These are phyloP conservation scores for Spergularia marina DNA, from an alignment of 148 eudicot genomes.

Conservation along the genomic window DNA sequence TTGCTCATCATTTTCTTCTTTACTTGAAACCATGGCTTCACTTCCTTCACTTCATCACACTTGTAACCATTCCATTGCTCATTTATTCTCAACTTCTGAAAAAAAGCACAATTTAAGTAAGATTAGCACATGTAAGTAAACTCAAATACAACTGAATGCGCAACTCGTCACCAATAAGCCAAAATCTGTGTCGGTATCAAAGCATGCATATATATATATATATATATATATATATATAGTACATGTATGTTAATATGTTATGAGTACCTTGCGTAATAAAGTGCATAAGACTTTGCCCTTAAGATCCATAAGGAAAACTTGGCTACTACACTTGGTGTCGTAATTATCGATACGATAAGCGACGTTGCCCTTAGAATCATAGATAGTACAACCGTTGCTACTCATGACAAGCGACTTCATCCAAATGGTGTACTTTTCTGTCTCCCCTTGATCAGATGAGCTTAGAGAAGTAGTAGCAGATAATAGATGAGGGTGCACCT, in stretches of 20 bases:
- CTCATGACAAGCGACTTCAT: slow-evolving; percentile 72
- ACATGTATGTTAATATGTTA: neutral
- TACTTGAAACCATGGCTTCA: slow-evolving; percentile 56
- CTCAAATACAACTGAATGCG: too few species aligned
- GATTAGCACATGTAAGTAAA: neutral
- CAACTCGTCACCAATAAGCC: neutral
- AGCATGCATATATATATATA: too few species aligned
- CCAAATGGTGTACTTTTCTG: slow-evolving; percentile 69
- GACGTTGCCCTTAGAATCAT: slow-evolving; percentile 55
- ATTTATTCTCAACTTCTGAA: slow-evolving; percentile 46
- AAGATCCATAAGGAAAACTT: slow-evolving; percentile 75
- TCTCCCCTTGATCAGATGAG: neutral
- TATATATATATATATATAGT: too few species aligned
- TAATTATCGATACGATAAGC: slow-evolving; percentile 80
- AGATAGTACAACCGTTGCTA: slow-evolving; percentile 72
- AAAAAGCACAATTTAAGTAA: neutral
- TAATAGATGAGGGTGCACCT: slow-evolving; percentile 41
- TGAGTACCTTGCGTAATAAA: slow-evolving; percentile 46
- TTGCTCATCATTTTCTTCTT: slow-evolving; percentile 29
- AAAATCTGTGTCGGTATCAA: neutral
- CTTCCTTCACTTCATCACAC: slow-evolving; percentile 28
- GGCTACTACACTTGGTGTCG: slow-evolving; percentile 39
- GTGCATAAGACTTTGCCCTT: slow-evolving; percentile 64
- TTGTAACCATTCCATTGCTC: slow-evolving; percentile 59
- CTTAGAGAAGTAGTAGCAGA: slow-evolving; percentile 14